These are phyloP conservation scores for Salix brachista DNA, from an alignment of 345 rosid species.

Conservation along the genomic window DNA sequence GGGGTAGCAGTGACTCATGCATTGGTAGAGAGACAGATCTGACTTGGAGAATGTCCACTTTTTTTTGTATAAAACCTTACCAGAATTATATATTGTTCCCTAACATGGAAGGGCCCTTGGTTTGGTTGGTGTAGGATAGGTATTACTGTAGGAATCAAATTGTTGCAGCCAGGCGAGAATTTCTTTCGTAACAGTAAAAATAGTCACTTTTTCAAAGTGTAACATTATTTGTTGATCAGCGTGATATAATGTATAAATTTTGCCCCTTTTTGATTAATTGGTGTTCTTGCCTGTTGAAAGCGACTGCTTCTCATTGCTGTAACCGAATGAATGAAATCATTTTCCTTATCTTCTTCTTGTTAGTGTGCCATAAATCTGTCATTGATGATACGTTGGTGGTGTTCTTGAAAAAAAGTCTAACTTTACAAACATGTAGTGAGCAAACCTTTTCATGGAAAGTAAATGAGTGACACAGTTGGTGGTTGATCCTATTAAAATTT, in stretches of 20 bases:
- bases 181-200: not conserved
- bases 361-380: too few relatives aligned
- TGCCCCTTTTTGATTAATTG: not conserved
- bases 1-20: constrained; percentile 1
- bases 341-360: not conserved
- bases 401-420: too few relatives aligned
- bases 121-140: constrained; percentile 22
- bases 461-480: too few relatives aligned
- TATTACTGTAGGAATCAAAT: constrained; percentile 19
- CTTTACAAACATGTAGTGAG: too few relatives aligned
- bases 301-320: not conserved
- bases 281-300: not conserved
- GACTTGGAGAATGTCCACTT: constrained; percentile 9
- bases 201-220: constrained; percentile 10
- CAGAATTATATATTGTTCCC: not conserved
- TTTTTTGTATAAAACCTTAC: constrained; percentile 17
- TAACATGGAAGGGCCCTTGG: constrained; percentile 2
- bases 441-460: too few relatives aligned
- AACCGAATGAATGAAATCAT: not conserved
- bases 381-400: too few relatives aligned
- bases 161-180: constrained; percentile 18
- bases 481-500: too few relatives aligned
- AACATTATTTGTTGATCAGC: constrained; percentile 23
- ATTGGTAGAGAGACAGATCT: constrained; percentile 7
- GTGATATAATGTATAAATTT: constrained; percentile 30